Conservation (phyloP, 1,284 basidiomycete species). For the Paramarasmius palmivorus region DNA sequence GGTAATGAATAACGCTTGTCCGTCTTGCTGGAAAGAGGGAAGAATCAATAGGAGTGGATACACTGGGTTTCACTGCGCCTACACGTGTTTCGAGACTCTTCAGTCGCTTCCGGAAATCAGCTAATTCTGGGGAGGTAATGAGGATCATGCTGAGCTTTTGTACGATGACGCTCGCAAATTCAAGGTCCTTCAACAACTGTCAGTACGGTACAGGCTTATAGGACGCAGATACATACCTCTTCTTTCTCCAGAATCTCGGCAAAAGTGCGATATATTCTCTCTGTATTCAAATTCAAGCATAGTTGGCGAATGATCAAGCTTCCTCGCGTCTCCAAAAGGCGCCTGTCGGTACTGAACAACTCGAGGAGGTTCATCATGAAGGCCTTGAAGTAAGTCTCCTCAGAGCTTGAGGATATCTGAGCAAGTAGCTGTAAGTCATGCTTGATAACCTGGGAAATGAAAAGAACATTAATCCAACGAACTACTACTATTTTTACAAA, state of each 20-base stretch:
- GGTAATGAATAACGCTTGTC: slow-evolving; percentile 89
- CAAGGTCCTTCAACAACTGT: slow-evolving; percentile 69
- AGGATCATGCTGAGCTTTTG: slow-evolving; percentile 97
- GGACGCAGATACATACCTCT: slow-evolving; percentile 60
- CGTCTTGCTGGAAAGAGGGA: slow-evolving; percentile 69
- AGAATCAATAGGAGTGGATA: slow-evolving; percentile 8
- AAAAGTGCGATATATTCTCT: slow-evolving; percentile 93
- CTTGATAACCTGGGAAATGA: slow-evolving; percentile 76
- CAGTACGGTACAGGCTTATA: neutral
- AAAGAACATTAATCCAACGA: slow-evolving; percentile 2
- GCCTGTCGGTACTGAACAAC: slow-evolving; percentile 92
- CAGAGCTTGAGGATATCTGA: slow-evolving; percentile 93
- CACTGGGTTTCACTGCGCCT: slow-evolving; percentile 26
- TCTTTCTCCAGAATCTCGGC: slow-evolving; percentile 98
- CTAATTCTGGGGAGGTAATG: slow-evolving; percentile 93
- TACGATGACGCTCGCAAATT: slow-evolving; percentile 96
- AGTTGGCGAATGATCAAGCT: slow-evolving; percentile 96
- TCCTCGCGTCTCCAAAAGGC: slow-evolving; percentile 88
- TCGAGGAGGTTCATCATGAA: slow-evolving; percentile 96
- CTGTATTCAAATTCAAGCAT: slow-evolving; percentile 92
- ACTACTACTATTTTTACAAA: neutral
- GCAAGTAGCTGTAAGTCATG: slow-evolving; percentile 94
- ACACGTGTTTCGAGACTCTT: slow-evolving; percentile 95
- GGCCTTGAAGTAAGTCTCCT: slow-evolving; percentile 92
- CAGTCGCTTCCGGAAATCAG: slow-evolving; percentile 89